Percentiles rank a stretch among this genome's conserved stretches.
phyloP scores from a whole-genome alignment of 768 basidiomycete genomes.

The Suillus plorans region DNA sequence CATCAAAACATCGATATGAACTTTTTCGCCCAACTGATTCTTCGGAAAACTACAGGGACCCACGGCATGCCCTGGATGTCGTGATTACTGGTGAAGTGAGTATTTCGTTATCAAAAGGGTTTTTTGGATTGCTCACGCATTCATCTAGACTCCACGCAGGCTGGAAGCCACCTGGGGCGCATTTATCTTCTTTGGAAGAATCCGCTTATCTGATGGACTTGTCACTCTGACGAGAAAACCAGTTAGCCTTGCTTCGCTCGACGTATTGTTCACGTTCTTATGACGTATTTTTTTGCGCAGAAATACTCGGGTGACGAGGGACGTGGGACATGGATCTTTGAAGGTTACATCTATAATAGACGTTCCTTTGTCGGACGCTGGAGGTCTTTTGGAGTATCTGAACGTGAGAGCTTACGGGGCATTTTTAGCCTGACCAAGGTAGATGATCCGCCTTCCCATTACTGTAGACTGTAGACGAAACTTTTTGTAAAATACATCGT shows the following conservation, averaged over 20 bases:
- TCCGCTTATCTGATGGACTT: conserved; percentile 54
- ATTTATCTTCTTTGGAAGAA: conserved; percentile 57
- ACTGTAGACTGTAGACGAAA: background rate
- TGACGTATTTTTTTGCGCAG: conserved; percentile 27
- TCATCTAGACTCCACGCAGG: conserved; percentile 46
- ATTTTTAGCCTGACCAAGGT: conserved; percentile 59
- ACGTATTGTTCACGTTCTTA: conserved; percentile 6
- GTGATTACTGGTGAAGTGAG: conserved; percentile 35
- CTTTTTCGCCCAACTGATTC: conserved; percentile 29
- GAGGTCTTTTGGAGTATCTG: conserved; percentile 37
- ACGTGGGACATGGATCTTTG: conserved; percentile 55
- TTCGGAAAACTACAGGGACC: conserved; percentile 26
- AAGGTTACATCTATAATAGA: conserved; percentile 51
- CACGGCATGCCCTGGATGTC: conserved; percentile 34
- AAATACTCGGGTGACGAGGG: conserved; percentile 39
- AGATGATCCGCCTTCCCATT: conserved; percentile 18
- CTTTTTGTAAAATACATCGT: background rate
- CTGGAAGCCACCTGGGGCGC: conserved; percentile 68
- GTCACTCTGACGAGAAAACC: conserved; percentile 63
- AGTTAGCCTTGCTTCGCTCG: conserved; percentile 36
- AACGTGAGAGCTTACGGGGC: conserved; percentile 41
- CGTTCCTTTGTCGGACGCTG: conserved; percentile 55
- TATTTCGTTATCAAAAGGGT: conserved; percentile 20
- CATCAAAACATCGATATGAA: conserved; percentile 28
- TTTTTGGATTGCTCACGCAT: conserved; percentile 22